These are phyloP conservation scores for Lasiosphaeria hispida DNA, from an alignment of 495 filamentous ascomycete species.

Conservation along the genomic window DNA sequence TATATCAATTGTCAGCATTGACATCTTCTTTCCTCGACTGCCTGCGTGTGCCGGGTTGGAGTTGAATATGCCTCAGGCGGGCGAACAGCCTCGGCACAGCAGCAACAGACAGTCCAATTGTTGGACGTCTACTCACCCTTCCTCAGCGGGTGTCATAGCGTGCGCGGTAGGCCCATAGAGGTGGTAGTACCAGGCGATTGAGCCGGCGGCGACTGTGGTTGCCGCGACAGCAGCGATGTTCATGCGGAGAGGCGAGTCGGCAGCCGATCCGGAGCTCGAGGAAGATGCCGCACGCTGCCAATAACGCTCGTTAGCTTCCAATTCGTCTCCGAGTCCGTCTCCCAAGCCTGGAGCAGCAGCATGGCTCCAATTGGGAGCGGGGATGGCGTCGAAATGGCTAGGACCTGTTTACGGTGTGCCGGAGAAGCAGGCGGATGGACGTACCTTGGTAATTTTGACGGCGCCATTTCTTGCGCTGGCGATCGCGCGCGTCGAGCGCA, in stretches of 20 bases:
- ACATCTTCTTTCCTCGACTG: constrained; percentile 8
- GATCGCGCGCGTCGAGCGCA: constrained; percentile 76
- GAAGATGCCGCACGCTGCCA: constrained; percentile 61
- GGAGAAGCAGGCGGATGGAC: neutral
- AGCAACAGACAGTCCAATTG: neutral
- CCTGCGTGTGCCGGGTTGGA: constrained; percentile 9
- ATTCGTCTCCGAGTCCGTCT: constrained; percentile 2
- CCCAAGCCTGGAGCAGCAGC: constrained; percentile 1
- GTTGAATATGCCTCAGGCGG: constrained; percentile 35
- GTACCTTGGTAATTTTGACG: constrained; percentile 57
- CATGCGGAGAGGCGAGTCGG: constrained; percentile 60
- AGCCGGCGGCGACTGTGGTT: constrained; percentile 79
- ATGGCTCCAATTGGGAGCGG: constrained; percentile 18
- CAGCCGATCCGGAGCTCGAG: constrained; percentile 55
- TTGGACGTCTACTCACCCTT: constrained; percentile 73
- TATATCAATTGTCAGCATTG: constrained; percentile 43
- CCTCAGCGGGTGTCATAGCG: constrained; percentile 90
- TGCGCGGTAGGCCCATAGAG: constrained; percentile 83
- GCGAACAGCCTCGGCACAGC: constrained; percentile 22
- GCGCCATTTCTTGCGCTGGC: constrained; percentile 65
- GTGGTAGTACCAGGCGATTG: constrained; percentile 92
- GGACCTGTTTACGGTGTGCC: constrained; percentile 29
- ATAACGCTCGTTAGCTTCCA: constrained; percentile 30
- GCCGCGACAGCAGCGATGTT: constrained; percentile 81
- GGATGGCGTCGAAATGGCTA: constrained; percentile 19